Evolutionary conservation across 768 basidiomycete genomes (phyloP), one percentile per base, ranked within the genome.

Genomic region (Lyophyllum atratum): DNA sequence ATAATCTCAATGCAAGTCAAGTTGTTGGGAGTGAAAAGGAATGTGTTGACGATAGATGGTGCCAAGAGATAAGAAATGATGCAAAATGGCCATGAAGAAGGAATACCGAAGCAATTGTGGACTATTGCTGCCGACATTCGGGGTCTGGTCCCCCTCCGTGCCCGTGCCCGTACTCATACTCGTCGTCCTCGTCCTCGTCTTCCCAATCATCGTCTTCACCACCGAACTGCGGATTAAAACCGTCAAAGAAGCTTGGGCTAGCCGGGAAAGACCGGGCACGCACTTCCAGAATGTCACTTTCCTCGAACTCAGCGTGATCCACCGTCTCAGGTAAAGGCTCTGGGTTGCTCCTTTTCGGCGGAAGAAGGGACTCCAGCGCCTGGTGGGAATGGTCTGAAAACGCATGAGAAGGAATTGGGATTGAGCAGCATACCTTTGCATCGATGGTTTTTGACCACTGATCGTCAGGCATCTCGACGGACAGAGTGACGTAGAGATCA

Each of bases 391-490:
- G 37, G 31, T 40, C 25, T 46, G 43, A 55, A 60, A 33, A 54
- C n/a, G 14, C 1, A 21, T 15, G 17, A 42, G 14, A 7, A 25
- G 19, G 44, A 24, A 39, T 31, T 34, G 28, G 7, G 21, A 12
- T 49, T 39, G 3, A n/a, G 12, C 25, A 45, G 33, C 51, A 59
- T 59, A 92, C 93, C 71, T 80, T 74, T 44, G 67, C 68, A 65
- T 94, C 87, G 26, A 89, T 74, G 2, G 76, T 80, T 61, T 75
- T 79, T 26, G 94, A 74, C 95, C 95, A 98, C 40, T 85, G 76
- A 49, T 81, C 78, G 55, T 79, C 77, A 12, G 95, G 95, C 92
- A 95, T 94, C 73, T 97, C 95, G 51, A 98, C 80, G 54, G 89
- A 83, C 52, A 97, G 82, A 51, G 88, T 81, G 54, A 98, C 78